Conservation (phyloP, 306 rosid genomes). For the Glycine soja region DNA sequence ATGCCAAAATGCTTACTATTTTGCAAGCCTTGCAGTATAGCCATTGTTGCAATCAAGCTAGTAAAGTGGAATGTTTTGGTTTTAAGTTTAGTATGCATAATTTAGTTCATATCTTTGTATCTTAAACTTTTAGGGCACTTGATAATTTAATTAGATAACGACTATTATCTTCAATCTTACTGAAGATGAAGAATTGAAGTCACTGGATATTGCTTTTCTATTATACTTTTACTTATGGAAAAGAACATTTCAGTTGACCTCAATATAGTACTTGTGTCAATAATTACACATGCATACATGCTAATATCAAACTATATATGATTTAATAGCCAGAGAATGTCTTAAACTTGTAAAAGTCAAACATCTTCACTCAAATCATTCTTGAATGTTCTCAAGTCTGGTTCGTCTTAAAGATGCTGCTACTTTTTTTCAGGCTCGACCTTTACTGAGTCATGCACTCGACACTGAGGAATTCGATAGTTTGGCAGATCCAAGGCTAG, state of each 20-base stretch:
- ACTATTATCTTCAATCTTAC: conserved; percentile 4
- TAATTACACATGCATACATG: conserved; percentile 28
- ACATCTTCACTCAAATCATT: conserved; percentile 9
- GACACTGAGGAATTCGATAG: conserved; percentile 64
- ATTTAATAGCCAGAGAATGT: conserved; percentile 8
- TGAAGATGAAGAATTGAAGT: conserved; percentile 10
- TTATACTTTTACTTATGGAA: neutral
- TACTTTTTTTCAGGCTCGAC: conserved; percentile 77
- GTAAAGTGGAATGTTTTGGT: conserved; percentile 9
- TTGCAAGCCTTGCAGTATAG: conserved; percentile 11
- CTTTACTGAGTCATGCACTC: conserved; percentile 70
- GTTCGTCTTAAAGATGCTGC: conserved; percentile 42
- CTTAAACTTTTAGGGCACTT: conserved; percentile 7
- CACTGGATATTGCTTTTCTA: neutral
- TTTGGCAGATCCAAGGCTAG: conserved; percentile 77
- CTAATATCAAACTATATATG: neutral
- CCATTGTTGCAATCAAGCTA: conserved; percentile 4
- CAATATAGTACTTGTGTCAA: conserved; percentile 1
- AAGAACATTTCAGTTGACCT: neutral
- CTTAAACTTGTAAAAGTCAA: conserved; percentile 32
- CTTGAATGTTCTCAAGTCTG: conserved; percentile 18
- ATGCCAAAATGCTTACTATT: conserved; percentile 18
- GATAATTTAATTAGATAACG: conserved; percentile 25
- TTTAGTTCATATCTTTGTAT: conserved; percentile 7
- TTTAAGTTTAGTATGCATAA: conserved; percentile 1